Conservation (phyloP, 306 rosid genomes). For the Dalbergia oliveri region DNA sequence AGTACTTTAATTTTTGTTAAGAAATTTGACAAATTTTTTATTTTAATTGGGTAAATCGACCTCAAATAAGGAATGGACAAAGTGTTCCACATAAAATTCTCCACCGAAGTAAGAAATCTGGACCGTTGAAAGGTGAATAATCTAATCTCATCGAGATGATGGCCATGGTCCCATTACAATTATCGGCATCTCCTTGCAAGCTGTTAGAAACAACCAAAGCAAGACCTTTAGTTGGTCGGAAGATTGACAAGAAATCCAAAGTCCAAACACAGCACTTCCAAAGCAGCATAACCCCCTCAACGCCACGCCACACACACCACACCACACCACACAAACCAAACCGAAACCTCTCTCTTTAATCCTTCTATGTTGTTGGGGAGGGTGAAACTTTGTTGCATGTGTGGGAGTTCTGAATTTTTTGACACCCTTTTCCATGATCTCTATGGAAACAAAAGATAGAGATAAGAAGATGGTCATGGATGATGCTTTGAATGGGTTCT, state of each 20-base stretch:
- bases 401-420: conserved; percentile 12
- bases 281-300: neutral
- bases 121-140: conserved; percentile 51
- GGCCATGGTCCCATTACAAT: conserved; percentile 44
- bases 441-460: conserved; percentile 58
- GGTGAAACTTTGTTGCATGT: conserved; percentile 7
- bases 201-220: conserved; percentile 17
- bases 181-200: conserved; percentile 48
- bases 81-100: conserved; percentile 46
- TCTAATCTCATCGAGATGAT: neutral
- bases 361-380: neutral
- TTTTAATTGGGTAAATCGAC: too few species aligned
- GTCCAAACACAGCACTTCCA: neutral
- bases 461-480: conserved; percentile 52
- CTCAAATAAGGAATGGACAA: conserved; percentile 39
- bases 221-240: conserved; percentile 36
- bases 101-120: conserved; percentile 61
- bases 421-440: neutral
- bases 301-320: too few species aligned
- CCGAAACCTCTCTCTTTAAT: neutral
- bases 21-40: too few species aligned
- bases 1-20: too few species aligned
- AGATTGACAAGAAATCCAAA: conserved; percentile 39
- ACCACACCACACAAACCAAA: too few species aligned
- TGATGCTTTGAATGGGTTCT: conserved; percentile 72